Conservation (phyloP, 805 yeast species). For the Myxozyma melibiosi region DNA sequence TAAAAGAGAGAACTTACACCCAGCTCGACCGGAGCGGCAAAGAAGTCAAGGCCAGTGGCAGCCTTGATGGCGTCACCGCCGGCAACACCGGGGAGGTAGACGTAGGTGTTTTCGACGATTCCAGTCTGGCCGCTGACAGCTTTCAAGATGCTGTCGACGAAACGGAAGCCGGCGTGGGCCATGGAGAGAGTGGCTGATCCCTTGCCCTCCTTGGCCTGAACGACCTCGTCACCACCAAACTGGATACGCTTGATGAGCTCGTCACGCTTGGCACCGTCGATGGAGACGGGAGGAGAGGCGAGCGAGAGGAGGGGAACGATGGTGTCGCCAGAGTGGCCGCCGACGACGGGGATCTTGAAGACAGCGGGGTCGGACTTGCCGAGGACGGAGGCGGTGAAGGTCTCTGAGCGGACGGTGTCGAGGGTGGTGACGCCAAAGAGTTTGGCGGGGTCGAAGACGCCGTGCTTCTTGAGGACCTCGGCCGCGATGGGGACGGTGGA, state of each 20-base stretch:
- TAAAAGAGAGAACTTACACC: constrained; percentile 57
- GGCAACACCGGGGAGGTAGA: constrained; percentile 51
- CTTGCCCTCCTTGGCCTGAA: constrained; percentile 88
- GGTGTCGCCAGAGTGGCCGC: constrained; percentile 95
- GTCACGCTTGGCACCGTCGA: constrained; percentile 47
- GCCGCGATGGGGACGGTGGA: constrained; percentile 89
- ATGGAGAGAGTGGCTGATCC: constrained; percentile 95
- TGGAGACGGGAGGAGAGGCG: constrained; percentile 41
- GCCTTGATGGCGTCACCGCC: constrained; percentile 64
- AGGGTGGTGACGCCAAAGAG: constrained; percentile 88
- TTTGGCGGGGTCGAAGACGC: constrained; percentile 68
- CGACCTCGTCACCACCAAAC: constrained; percentile 97
- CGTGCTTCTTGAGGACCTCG: constrained; percentile 69
- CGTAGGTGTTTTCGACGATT: constrained; percentile 32
- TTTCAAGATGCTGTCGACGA: constrained; percentile 60
- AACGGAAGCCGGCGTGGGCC: constrained; percentile 91
- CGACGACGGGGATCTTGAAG: constrained; percentile 70
- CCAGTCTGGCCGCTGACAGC: constrained; percentile 28
- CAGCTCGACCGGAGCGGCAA: constrained; percentile 90
- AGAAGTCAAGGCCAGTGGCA: constrained; percentile 92
- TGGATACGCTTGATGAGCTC: constrained; percentile 86
- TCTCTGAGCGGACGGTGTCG: constrained; percentile 85
- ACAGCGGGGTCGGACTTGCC: constrained; percentile 51
- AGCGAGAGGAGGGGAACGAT: constrained; percentile 80
- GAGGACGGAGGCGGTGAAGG: constrained; percentile 65